These are phyloP conservation scores for Tulasnella sp. DNA, from an alignment of 768 basidiomycete genomes.

Conservation along the genomic window DNA sequence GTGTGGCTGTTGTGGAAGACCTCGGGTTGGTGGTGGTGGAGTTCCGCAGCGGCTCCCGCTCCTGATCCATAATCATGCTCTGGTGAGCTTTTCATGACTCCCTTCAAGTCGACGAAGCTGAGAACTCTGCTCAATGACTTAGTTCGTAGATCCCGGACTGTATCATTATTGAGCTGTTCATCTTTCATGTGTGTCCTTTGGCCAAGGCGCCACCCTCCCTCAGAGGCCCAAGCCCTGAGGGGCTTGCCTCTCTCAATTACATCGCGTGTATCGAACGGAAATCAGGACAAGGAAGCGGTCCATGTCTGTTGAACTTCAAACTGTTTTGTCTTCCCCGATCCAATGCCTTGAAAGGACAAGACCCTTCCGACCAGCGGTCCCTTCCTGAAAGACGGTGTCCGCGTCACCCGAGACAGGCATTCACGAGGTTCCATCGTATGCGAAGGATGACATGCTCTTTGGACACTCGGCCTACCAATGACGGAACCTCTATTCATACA, in stretches of 20 bases:
- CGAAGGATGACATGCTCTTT: too few species aligned
- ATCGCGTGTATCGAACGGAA: neutral
- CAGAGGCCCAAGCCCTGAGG: neutral
- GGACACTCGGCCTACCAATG: too few species aligned
- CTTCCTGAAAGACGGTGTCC: too few species aligned
- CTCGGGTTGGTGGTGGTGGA: constrained; percentile 36
- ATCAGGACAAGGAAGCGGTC: neutral
- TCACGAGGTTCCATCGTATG: too few species aligned
- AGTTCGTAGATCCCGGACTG: neutral
- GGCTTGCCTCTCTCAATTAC: neutral
- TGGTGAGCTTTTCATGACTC: neutral
- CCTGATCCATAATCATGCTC: neutral
- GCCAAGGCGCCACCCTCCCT: neutral
- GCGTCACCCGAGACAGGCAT: too few species aligned
- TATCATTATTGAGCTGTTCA: neutral
- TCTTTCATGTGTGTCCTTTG: neutral
- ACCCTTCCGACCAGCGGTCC: too few species aligned
- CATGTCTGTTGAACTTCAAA: neutral
- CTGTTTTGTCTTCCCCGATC: neutral
- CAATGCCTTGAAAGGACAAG: neutral
- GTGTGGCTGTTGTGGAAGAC: constrained; percentile 62
- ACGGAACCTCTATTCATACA: too few species aligned
- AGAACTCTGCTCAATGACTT: neutral
- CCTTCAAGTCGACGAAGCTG: neutral
- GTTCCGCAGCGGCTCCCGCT: neutral